These are phyloP conservation scores for Globisporangium spinosum DNA, from an alignment of 352 stramenopile genomes.

Conservation along the genomic window DNA sequence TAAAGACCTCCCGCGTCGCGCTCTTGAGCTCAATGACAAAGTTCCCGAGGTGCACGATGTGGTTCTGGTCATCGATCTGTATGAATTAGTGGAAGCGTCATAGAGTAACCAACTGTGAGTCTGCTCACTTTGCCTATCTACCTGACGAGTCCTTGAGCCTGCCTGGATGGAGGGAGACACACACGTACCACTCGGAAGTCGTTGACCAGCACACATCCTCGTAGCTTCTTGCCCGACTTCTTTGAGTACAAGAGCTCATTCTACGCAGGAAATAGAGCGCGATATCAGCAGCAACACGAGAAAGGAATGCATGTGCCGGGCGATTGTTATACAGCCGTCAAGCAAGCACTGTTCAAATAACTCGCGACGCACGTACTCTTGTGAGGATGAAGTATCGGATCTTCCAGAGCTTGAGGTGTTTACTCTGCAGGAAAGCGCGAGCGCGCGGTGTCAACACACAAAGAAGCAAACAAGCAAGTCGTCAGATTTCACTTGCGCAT, in stretches of 20 bases:
- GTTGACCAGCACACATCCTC: slow-evolving; percentile 40
- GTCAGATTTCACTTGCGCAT: background rate
- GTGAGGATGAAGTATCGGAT: slow-evolving; percentile 85
- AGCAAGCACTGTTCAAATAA: background rate
- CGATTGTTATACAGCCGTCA: background rate
- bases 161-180: background rate
- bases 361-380: slow-evolving; percentile 30
- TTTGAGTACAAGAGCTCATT: slow-evolving; percentile 75
- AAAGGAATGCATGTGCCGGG: background rate
- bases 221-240: slow-evolving; percentile 76
- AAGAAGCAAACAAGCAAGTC: background rate
- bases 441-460: background rate
- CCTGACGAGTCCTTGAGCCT: background rate
- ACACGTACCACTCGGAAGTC: slow-evolving; percentile 61
- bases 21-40: slow-evolving; percentile 75
- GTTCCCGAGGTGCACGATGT: slow-evolving; percentile 66
- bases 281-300: background rate
- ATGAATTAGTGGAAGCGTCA: background rate
- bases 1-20: slow-evolving; percentile 41
- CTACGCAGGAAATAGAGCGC: slow-evolving; percentile 21
- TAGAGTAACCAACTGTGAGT: background rate
- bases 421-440: slow-evolving; percentile 41
- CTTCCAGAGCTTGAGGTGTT: slow-evolving; percentile 85
- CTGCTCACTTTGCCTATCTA: background rate
- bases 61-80: slow-evolving; percentile 82